Percentiles rank a stretch among this genome's conserved stretches.
Conservation (phyloP, 257 asterid species). For the Leptodermis oblonga region DNA sequence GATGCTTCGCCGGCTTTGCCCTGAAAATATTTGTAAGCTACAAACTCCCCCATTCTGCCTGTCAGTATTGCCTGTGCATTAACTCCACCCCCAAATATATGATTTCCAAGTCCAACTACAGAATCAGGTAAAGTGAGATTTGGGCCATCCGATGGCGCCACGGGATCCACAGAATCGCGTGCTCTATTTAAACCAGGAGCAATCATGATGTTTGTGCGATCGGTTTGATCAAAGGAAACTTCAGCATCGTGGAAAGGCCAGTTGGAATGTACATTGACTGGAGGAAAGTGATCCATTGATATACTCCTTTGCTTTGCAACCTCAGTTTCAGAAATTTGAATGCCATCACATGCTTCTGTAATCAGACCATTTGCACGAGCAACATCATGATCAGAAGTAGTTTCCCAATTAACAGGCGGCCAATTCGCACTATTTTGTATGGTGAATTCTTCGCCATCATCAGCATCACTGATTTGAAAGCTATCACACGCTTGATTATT, state of each 20-base stretch:
- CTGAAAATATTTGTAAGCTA: constrained; percentile 58
- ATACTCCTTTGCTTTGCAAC: constrained; percentile 20
- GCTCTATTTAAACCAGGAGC: constrained; percentile 23
- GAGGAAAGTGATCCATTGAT: constrained; percentile 14
- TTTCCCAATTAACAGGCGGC: constrained; percentile 78
- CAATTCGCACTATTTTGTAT: constrained; percentile 34
- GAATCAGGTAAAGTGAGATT: constrained; percentile 25
- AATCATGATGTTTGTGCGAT: constrained; percentile 19
- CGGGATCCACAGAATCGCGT: constrained; percentile 29
- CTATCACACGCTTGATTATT: background rate
- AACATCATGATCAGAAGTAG: constrained; percentile 56
- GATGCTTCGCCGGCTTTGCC: constrained; percentile 34
- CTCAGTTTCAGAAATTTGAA: constrained; percentile 22
- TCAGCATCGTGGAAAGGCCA: constrained; percentile 30
- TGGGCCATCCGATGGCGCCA: constrained; percentile 25
- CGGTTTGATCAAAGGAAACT: constrained; percentile 23
- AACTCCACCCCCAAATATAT: constrained; percentile 18
- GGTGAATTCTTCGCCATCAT: background rate
- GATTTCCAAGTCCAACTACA: constrained; percentile 33
- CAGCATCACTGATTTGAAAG: constrained; percentile 6
- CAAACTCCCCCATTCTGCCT: constrained; percentile 80
- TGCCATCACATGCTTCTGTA: constrained; percentile 21
- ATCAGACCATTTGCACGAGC: constrained; percentile 19
- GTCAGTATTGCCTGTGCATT: constrained; percentile 53
- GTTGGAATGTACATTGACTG: constrained; percentile 27